phyloP scores from a whole-genome alignment of 2,329 filamentous ascomycete species.

The Colletotrichum sansevieriae region DNA sequence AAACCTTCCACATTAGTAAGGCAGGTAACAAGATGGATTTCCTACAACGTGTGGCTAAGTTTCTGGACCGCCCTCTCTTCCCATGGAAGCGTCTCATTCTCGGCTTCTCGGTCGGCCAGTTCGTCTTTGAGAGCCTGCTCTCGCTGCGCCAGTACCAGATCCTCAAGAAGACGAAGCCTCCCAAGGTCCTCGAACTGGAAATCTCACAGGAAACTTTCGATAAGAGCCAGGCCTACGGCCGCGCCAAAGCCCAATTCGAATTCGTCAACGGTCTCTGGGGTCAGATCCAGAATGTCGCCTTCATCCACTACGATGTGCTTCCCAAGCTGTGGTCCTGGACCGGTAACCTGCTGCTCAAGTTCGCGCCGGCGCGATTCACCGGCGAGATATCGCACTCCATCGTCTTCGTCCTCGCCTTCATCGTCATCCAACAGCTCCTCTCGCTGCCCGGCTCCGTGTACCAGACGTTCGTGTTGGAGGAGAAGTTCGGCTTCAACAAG shows the following conservation, averaged over 20 bases:
- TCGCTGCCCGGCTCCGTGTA: conserved; percentile 88
- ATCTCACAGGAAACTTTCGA: conserved; percentile 92
- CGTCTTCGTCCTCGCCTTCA: conserved; percentile 90
- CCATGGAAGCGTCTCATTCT: conserved; percentile 98
- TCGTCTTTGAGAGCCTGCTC: conserved; percentile 89
- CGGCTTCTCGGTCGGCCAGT: conserved; percentile 93
- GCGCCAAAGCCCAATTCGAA: conserved; percentile 92
- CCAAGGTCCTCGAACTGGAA: conserved; percentile 88
- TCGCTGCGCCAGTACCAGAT: conserved; percentile 91
- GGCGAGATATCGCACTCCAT: conserved; percentile 96
- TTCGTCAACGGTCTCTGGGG: conserved; percentile 85
- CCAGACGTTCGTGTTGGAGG: conserved; percentile 94
- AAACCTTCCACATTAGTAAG: conserved; percentile 14
- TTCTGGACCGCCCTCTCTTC: conserved; percentile 91
- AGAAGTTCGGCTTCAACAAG: conserved; percentile 99
- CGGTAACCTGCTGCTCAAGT: conserved; percentile 79
- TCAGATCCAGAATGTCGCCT: conserved; percentile 88
- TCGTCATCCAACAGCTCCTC: conserved; percentile 82
- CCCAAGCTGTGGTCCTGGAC: conserved; percentile 91
- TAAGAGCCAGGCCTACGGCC: conserved; percentile 95
- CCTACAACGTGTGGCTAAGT: conserved; percentile 78
- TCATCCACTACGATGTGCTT: conserved; percentile 91
- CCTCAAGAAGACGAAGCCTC: conserved; percentile 82
- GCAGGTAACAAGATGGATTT: conserved; percentile 37
- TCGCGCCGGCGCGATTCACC: conserved; percentile 81